Evolutionary conservation across 352 stramenopile genomes (phyloP).

Genomic region (Phytophthora idaei): DNA sequence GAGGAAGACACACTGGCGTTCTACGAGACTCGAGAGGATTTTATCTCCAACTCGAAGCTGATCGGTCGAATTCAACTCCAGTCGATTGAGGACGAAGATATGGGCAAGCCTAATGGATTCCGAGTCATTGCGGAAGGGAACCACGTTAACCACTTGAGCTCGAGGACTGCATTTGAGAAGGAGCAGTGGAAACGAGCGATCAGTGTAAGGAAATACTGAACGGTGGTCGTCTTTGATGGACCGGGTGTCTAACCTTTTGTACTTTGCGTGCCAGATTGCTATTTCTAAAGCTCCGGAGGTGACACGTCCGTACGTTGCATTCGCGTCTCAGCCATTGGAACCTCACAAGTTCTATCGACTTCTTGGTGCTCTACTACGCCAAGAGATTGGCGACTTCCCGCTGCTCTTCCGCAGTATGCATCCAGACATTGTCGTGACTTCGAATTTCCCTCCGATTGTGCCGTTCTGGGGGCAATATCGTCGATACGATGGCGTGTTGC

Average conservation of each 20-base stretch:
- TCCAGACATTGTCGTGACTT: constrained; percentile 77
- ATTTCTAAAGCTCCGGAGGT: constrained; percentile 59
- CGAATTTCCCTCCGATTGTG: constrained; percentile 86
- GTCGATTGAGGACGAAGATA: constrained; percentile 66
- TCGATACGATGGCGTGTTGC: constrained; percentile 76
- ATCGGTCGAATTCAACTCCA: constrained; percentile 78
- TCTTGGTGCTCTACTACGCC: constrained; percentile 59
- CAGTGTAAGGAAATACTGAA: constrained; percentile 31
- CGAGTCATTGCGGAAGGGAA: constrained; percentile 69
- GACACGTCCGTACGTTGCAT: constrained; percentile 57
- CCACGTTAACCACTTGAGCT: constrained; percentile 73
- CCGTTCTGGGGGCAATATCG: constrained; percentile 88
- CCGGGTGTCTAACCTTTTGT: too few relatives aligned
- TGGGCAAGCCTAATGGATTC: constrained; percentile 73
- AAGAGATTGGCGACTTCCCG: constrained; percentile 79
- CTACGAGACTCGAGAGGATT: constrained; percentile 83
- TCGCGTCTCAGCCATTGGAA: constrained; percentile 76
- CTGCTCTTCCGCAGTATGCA: constrained; percentile 82
- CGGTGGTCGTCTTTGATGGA: neutral
- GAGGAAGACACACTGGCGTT: constrained; percentile 80
- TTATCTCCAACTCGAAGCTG: constrained; percentile 81
- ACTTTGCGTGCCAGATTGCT: constrained; percentile 38
- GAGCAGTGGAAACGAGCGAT: constrained; percentile 85
- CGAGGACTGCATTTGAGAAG: constrained; percentile 77
- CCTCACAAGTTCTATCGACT: constrained; percentile 78